Conservation (phyloP, 1,139 yeast genomes). For the Sugiyamaella neomexicana region DNA sequence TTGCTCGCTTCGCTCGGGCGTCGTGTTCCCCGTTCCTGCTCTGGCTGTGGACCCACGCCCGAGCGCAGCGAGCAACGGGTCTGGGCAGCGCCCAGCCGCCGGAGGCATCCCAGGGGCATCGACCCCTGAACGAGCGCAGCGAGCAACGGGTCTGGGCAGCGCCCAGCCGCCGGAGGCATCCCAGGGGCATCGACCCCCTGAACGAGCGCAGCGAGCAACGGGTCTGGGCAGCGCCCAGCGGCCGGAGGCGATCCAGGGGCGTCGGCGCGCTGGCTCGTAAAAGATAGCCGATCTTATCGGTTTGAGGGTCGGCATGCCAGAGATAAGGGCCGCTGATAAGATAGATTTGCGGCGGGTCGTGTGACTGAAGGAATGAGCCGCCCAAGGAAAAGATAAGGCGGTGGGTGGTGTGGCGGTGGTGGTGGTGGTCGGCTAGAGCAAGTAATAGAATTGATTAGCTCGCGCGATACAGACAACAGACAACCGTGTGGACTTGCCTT, state of each 20-base stretch:
- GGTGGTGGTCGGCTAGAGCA: neutral
- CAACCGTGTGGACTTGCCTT: too few relatives aligned
- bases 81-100: slow-evolving; percentile 5
- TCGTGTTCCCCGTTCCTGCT: neutral
- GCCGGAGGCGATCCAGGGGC: neutral
- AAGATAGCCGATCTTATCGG: neutral
- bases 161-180: neutral
- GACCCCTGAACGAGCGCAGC: slow-evolving; percentile 59
- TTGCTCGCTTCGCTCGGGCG: neutral
- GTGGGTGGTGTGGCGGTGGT: too few relatives aligned
- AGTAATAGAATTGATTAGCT: neutral
- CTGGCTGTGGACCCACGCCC: neutral
- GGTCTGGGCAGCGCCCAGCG: neutral
- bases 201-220: too few relatives aligned
- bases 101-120: neutral
- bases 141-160: slow-evolving; percentile 37
- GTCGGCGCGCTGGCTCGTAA: neutral
- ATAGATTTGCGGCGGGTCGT: neutral
- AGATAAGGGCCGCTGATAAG: neutral
- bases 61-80: slow-evolving; percentile 3
- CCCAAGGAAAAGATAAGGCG: too few relatives aligned
- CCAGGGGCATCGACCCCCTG: neutral
- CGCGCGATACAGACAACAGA: neutral
- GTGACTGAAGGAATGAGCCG: neutral
- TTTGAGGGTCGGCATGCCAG: neutral